Percentiles rank a stretch among this genome's conserved stretches.
These are phyloP conservation scores for Psilocybe tampanensis DNA, from an alignment of 768 basidiomycete species.

Conservation along the genomic window DNA sequence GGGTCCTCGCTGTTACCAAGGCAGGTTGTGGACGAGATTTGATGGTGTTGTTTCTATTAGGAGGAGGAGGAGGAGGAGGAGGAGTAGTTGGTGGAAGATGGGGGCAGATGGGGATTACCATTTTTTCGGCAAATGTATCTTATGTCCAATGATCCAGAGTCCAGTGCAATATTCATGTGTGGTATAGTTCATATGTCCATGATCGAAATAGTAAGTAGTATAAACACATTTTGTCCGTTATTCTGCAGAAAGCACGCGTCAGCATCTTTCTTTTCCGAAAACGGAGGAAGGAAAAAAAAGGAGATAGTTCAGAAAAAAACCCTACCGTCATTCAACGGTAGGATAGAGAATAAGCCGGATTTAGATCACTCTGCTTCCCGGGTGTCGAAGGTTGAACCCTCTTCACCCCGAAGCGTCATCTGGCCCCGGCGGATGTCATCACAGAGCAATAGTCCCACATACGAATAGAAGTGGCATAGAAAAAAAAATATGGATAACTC, in stretches of 20 bases:
- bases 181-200: too few species aligned
- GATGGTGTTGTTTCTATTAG: too few species aligned
- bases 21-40: too few species aligned
- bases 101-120: too few species aligned
- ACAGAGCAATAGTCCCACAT: conserved; percentile 12
- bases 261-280: neutral
- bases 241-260: neutral
- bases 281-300: neutral
- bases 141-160: too few species aligned
- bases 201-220: too few species aligned
- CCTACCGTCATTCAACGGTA: neutral
- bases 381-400: conserved; percentile 21
- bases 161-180: too few species aligned
- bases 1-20: too few species aligned
- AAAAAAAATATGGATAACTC: conserved; percentile 15
- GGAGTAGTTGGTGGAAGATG: too few species aligned
- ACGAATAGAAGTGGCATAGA: neutral
- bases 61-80: too few species aligned
- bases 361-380: conserved; percentile 44
- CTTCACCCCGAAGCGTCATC: conserved; percentile 66
- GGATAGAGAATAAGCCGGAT: conserved; percentile 10
- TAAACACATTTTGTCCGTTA: neutral
- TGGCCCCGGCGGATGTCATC: conserved; percentile 88
- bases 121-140: too few species aligned
- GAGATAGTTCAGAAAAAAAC: neutral